phyloP scores from a whole-genome alignment of 75 land plant genomes.

The Cunninghamia lanceolata region DNA sequence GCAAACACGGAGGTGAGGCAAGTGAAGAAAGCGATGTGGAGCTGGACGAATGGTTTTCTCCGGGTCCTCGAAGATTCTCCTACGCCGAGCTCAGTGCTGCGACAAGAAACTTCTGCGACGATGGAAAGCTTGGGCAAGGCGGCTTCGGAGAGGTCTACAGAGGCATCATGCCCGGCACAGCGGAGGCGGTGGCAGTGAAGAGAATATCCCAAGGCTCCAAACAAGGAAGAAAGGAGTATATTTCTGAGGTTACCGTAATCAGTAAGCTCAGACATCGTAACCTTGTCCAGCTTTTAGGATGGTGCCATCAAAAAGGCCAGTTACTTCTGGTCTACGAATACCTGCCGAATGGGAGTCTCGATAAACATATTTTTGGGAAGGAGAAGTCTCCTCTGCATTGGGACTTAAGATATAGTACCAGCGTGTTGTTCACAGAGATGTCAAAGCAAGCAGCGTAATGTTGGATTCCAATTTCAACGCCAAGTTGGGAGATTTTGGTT shows the following conservation, averaged over 20 bases:
- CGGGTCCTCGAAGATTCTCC: background rate
- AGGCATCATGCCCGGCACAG: conserved; percentile 21
- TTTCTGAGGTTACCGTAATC: conserved; percentile 35
- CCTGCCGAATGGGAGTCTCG: background rate
- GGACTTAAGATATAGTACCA: too few relatives aligned
- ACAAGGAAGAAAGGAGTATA: conserved; percentile 27
- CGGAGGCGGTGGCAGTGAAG: conserved; percentile 25
- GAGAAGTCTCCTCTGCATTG: too few relatives aligned
- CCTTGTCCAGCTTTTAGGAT: conserved; percentile 39
- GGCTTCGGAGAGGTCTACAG: conserved; percentile 9
- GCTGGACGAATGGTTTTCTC: background rate
- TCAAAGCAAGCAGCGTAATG: too few relatives aligned
- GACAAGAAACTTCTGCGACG: background rate
- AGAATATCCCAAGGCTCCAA: conserved; percentile 25
- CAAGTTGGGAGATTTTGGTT: too few relatives aligned
- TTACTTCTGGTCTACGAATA: conserved; percentile 21
- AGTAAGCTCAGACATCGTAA: conserved; percentile 39
- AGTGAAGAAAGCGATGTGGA: background rate
- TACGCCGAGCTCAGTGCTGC: background rate
- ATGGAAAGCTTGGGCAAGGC: background rate
- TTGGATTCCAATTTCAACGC: too few relatives aligned
- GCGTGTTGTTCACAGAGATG: too few relatives aligned
- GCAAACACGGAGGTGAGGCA: conserved; percentile 16
- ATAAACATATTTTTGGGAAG: background rate
- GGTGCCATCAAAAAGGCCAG: conserved; percentile 15